A percentile compares a stretch with the other conserved stretches of the same genome.
Conservation (phyloP, 2,329 filamentous ascomycete species). For the Chaetomium globosum region DNA sequence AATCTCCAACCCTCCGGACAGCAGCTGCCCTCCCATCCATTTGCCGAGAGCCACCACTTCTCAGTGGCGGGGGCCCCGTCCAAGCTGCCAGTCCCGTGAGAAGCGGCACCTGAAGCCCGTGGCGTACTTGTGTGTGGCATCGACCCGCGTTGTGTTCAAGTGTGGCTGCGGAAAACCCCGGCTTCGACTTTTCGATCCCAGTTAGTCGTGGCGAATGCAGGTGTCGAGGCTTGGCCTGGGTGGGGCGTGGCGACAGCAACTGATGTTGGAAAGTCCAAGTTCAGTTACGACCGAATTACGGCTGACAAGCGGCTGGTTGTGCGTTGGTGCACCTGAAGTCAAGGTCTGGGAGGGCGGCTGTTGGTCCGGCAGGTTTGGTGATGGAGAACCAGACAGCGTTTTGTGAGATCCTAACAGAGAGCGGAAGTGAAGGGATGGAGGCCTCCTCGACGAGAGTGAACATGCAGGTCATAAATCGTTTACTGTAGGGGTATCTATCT, state of each 20-base stretch:
- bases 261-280: neutral
- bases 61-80: neutral
- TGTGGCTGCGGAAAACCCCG: constrained; percentile 41
- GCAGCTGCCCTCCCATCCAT: constrained; percentile 40
- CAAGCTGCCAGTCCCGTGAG: neutral
- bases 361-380: neutral
- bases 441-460: neutral
- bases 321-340: neutral
- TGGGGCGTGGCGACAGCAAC: constrained; percentile 35
- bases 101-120: constrained; percentile 22
- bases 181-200: constrained; percentile 40
- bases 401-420: neutral
- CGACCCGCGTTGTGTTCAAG: constrained; percentile 30
- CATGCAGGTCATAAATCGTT: constrained; percentile 27
- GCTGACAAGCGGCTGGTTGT: neutral
- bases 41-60: constrained; percentile 54
- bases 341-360: neutral
- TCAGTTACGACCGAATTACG: neutral
- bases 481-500: constrained; percentile 38
- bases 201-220: constrained; percentile 53
- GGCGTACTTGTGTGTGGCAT: constrained; percentile 26
- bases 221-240: neutral
- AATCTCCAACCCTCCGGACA: neutral
- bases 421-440: neutral
- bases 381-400: neutral